Conservation (phyloP, 768 basidiomycete genomes). For the Dioszegia crocea region DNA sequence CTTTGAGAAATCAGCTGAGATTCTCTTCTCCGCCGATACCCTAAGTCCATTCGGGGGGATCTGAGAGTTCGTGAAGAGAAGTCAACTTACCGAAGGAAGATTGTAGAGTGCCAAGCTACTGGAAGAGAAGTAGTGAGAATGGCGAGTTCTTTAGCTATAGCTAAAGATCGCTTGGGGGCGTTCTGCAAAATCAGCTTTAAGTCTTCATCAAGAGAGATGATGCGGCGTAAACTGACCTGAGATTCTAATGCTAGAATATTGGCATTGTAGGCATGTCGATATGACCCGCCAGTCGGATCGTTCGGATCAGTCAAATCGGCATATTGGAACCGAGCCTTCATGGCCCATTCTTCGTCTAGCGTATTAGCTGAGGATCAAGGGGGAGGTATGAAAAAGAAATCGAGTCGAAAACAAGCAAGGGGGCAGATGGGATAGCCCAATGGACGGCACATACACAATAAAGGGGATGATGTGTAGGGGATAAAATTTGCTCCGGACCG, state of each 20-base stretch:
- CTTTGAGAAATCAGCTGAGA: slow-evolving; percentile 8
- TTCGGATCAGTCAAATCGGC: slow-evolving; percentile 68
- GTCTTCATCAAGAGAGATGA: neutral
- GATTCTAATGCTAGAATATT: neutral
- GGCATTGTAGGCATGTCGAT: slow-evolving; percentile 25
- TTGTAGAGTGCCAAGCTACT: slow-evolving; percentile 90
- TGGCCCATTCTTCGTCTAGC: slow-evolving; percentile 73
- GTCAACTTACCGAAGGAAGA: slow-evolving; percentile 64
- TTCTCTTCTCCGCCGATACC: too few relatives aligned
- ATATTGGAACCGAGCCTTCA: slow-evolving; percentile 77
- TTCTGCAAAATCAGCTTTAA: slow-evolving; percentile 50
- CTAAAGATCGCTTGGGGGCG: slow-evolving; percentile 84
- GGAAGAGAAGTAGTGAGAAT: slow-evolving; percentile 90
- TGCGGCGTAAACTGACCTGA: neutral
- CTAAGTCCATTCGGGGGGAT: too few relatives aligned
- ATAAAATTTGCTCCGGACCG: too few relatives aligned
- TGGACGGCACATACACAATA: too few relatives aligned
- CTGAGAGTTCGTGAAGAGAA: neutral
- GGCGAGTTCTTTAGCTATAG: slow-evolving; percentile 95
- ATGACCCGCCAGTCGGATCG: slow-evolving; percentile 2
- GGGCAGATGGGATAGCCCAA: too few relatives aligned
- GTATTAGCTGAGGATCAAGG: neutral
- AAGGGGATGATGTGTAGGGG: too few relatives aligned
- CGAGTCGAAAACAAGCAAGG: too few relatives aligned
- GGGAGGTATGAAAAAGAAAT: neutral